Evolutionary conservation across 768 basidiomycete species (phyloP).

Genomic region (Lentinus tigrinus): DNA sequence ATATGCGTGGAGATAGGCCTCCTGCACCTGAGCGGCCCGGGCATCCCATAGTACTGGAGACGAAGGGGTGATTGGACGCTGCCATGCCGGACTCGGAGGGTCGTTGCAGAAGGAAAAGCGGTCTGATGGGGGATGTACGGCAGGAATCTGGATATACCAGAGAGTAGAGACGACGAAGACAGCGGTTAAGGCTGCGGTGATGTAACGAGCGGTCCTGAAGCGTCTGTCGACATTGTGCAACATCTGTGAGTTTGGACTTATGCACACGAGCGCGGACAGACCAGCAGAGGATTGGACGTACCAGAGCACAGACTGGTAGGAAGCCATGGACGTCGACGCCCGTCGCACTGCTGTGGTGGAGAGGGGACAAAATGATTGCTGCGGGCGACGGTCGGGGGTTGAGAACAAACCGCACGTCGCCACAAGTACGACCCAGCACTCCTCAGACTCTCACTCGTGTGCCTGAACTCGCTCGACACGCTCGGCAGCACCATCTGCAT

Average conservation of each 20-base stretch:
- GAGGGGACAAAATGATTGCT: background rate
- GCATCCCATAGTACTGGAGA: constrained; percentile 49
- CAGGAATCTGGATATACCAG: constrained; percentile 14
- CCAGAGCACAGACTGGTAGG: background rate
- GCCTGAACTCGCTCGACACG: too few species aligned
- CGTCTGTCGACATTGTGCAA: constrained; percentile 10
- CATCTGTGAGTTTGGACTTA: background rate
- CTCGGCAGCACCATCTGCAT: too few species aligned
- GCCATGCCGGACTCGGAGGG: background rate
- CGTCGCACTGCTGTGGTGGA: background rate
- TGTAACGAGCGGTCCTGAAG: constrained; percentile 14
- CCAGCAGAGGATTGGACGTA: constrained; percentile 1
- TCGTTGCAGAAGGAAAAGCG: background rate
- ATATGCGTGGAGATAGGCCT: constrained; percentile 69
- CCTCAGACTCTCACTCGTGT: background rate
- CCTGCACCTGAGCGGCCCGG: constrained; percentile 55
- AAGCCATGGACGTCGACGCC: background rate
- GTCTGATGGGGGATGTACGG: background rate
- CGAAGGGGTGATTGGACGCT: background rate
- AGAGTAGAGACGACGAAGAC: constrained; percentile 18
- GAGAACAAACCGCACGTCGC: too few species aligned
- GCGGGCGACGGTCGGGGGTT: background rate
- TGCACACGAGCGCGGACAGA: background rate
- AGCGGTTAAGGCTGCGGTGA: constrained; percentile 8
- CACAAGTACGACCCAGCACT: background rate